Evolutionary conservation across 768 basidiomycete species (phyloP).

Genomic region (Termitomyces sp.): DNA sequence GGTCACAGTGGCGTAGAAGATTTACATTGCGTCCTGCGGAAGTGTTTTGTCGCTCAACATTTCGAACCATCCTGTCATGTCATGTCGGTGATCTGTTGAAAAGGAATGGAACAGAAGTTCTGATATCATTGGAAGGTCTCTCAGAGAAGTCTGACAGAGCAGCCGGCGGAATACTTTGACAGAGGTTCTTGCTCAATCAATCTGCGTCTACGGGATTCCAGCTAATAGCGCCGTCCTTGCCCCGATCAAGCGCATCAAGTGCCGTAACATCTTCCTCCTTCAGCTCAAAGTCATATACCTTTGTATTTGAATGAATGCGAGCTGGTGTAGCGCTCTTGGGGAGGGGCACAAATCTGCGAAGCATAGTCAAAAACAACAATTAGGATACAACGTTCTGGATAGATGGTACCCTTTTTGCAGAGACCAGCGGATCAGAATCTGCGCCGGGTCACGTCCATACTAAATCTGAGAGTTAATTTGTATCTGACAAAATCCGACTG

Average conservation of each 20-base stretch:
- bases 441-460: constrained; percentile 62
- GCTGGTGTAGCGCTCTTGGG: constrained; percentile 72
- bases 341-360: constrained; percentile 66
- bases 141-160: background rate
- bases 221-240: constrained; percentile 64
- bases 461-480: constrained; percentile 19
- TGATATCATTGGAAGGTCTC: background rate
- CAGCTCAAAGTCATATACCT: constrained; percentile 76
- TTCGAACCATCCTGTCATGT: background rate
- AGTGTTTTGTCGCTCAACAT: background rate
- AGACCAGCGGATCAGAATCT: constrained; percentile 87
- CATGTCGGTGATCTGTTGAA: background rate
- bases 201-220: constrained; percentile 79
- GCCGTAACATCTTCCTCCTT: constrained; percentile 54
- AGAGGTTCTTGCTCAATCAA: constrained; percentile 18
- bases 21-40: background rate
- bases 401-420: constrained; percentile 67
- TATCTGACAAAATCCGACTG: background rate
- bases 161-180: background rate
- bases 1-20: background rate
- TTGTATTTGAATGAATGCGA: constrained; percentile 68
- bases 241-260: constrained; percentile 69
- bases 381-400: background rate
- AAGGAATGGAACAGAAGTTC: background rate
- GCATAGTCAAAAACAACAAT: background rate